Conservation (phyloP, 2,329 filamentous ascomycete genomes). For the Pyrenophora tritici-repentis region DNA sequence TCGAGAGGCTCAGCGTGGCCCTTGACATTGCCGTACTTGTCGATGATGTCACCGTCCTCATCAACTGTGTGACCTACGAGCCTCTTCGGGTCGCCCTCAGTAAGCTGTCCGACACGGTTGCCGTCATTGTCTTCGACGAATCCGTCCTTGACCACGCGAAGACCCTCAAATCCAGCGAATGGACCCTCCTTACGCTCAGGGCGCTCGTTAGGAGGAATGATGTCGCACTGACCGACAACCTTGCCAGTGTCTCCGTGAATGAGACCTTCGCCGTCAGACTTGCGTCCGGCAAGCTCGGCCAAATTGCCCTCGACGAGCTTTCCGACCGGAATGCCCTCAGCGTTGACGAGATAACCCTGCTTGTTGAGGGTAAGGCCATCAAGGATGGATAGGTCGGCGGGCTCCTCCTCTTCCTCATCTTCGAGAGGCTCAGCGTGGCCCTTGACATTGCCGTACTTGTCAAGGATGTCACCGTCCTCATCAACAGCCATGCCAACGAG, state of each 20-base stretch:
- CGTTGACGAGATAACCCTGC: conserved; percentile 60
- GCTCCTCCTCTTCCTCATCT: conserved; percentile 48
- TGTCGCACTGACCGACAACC: conserved; percentile 61
- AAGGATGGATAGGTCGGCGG: conserved; percentile 58
- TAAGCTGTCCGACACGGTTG: conserved; percentile 72
- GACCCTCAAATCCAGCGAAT: conserved; percentile 68
- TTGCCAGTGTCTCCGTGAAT: conserved; percentile 63
- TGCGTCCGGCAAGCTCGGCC: conserved; percentile 61
- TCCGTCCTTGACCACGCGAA: conserved; percentile 70
- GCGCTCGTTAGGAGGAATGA: conserved; percentile 62
- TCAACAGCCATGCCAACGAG: conserved; percentile 64
- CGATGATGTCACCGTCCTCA: conserved; percentile 77
- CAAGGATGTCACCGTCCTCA: conserved; percentile 66
- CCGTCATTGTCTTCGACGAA: conserved; percentile 79
- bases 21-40: conserved; percentile 66
- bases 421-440: conserved; percentile 63
- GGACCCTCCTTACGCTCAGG: conserved; percentile 65
- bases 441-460: conserved; percentile 66
- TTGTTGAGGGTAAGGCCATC: conserved; percentile 63
- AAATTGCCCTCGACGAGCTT: conserved; percentile 62
- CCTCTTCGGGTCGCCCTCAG: conserved; percentile 71
- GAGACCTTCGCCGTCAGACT: conserved; percentile 60
- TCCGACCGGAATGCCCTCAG: conserved; percentile 60
- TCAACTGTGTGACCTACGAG: conserved; percentile 77
- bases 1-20: conserved; percentile 63